Conservation (phyloP, 2,329 filamentous ascomycete genomes). For the Aspergillus candidus region DNA sequence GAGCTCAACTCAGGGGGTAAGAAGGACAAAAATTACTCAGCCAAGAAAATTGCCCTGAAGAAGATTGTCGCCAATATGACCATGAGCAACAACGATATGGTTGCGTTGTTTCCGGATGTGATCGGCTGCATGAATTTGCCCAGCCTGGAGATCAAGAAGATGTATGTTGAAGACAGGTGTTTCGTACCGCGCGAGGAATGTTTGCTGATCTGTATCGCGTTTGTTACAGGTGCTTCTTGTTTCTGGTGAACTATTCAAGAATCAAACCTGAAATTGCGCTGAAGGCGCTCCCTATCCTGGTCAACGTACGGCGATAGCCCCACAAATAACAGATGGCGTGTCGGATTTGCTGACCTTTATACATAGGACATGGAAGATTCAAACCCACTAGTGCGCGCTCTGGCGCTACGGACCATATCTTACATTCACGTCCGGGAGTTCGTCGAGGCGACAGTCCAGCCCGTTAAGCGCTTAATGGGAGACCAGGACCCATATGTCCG, state of each 20-base stretch:
- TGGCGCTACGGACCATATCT: slow-evolving; percentile 90
- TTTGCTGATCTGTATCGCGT: background rate
- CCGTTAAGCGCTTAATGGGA: slow-evolving; percentile 74
- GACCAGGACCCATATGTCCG: slow-evolving; percentile 93
- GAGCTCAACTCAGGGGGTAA: slow-evolving; percentile 91
- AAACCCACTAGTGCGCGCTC: slow-evolving; percentile 85
- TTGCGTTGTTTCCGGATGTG: slow-evolving; percentile 90
- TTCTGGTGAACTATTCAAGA: slow-evolving; percentile 92
- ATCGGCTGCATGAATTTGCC: slow-evolving; percentile 92
- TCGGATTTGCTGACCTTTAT: slow-evolving; percentile 7
- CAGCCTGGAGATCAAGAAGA: slow-evolving; percentile 98
- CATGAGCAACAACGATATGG: slow-evolving; percentile 99
- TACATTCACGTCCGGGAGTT: slow-evolving; percentile 97
- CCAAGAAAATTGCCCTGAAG: slow-evolving; percentile 97
- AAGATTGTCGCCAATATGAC: slow-evolving; percentile 99
- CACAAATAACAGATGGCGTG: no score
- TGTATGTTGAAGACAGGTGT: slow-evolving; percentile 50
- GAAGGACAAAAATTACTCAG: slow-evolving; percentile 94
- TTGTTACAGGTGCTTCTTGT: slow-evolving; percentile 79
- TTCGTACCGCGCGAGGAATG: background rate
- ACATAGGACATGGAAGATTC: slow-evolving; percentile 81
- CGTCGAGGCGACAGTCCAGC: slow-evolving; percentile 79
- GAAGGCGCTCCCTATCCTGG: slow-evolving; percentile 81
- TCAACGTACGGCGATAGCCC: slow-evolving; percentile 54
- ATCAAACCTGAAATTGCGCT: slow-evolving; percentile 91